Conservation (phyloP, 352 stramenopile species). For the Phytophthora boehmeriae region DNA sequence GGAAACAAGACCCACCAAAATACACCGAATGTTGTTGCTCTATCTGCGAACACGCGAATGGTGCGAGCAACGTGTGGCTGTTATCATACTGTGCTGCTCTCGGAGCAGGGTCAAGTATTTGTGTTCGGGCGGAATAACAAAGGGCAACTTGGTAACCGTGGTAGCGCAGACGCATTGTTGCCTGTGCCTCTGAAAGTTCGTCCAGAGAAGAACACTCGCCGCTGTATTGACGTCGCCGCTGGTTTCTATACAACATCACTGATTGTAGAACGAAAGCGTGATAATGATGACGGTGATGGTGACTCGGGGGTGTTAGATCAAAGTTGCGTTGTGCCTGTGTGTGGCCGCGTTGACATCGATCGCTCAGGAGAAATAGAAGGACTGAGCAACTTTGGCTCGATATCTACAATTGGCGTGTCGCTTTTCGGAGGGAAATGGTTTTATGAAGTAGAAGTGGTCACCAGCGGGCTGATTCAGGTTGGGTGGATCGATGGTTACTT, state of each 20-base stretch:
- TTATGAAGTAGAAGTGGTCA: slow-evolving; percentile 93
- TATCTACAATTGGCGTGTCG: slow-evolving; percentile 76
- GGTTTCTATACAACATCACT: slow-evolving; percentile 90
- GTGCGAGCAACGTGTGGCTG: slow-evolving; percentile 80
- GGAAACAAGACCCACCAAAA: slow-evolving; percentile 88
- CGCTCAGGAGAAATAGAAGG: slow-evolving; percentile 86
- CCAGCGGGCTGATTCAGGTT: slow-evolving; percentile 92
- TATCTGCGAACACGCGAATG: slow-evolving; percentile 78
- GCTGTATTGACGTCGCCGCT: slow-evolving; percentile 82
- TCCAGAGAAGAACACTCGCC: slow-evolving; percentile 75
- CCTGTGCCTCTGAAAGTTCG: slow-evolving; percentile 85
- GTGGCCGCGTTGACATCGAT: slow-evolving; percentile 87
- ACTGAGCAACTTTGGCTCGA: slow-evolving; percentile 88
- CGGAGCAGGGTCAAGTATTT: slow-evolving; percentile 83
- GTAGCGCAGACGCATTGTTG: slow-evolving; percentile 80
- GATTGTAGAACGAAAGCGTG: slow-evolving; percentile 83
- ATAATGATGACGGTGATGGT: slow-evolving; percentile 80
- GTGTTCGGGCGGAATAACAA: slow-evolving; percentile 91
- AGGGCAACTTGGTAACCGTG: slow-evolving; percentile 85
- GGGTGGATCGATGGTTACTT: slow-evolving; percentile 93
- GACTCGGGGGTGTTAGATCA: slow-evolving; percentile 67
- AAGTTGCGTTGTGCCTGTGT: slow-evolving; percentile 68
- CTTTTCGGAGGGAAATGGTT: slow-evolving; percentile 92
- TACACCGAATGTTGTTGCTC: slow-evolving; percentile 62
- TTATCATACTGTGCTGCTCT: slow-evolving; percentile 87